phyloP scores from a whole-genome alignment of 495 filamentous ascomycete species.

The Alectoria sarmentosa region DNA sequence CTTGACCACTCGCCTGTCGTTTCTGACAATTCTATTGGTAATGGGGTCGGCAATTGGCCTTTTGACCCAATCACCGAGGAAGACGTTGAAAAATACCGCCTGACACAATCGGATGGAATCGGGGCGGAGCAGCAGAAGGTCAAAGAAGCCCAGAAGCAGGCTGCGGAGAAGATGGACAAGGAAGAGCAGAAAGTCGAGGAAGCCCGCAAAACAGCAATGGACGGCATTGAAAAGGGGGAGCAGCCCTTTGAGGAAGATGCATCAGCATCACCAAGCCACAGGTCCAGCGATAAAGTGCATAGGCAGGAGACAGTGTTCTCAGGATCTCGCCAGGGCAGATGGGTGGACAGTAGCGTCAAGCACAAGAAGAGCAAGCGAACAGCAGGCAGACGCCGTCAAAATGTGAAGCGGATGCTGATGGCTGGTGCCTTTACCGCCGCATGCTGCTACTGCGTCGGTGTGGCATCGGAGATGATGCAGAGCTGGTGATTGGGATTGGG shows the following conservation, averaged over 20 bases:
- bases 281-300: slow-evolving; percentile 42
- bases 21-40: background rate
- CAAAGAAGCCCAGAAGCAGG: background rate
- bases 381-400: slow-evolving; percentile 30
- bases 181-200: background rate
- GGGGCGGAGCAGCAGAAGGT: background rate
- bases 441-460: slow-evolving; percentile 60
- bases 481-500: background rate
- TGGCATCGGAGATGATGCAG: slow-evolving; percentile 61
- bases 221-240: background rate
- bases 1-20: background rate
- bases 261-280: background rate
- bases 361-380: slow-evolving; percentile 24
- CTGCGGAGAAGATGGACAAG: background rate
- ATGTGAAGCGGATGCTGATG: slow-evolving; percentile 46
- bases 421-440: slow-evolving; percentile 53
- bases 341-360: slow-evolving; percentile 28
- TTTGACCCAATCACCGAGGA: background rate
- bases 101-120: background rate
- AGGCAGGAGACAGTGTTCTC: slow-evolving; percentile 54
- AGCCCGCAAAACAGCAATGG: background rate
- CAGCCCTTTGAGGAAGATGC: background rate
- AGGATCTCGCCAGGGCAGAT: slow-evolving; percentile 32
- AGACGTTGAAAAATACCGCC: background rate
- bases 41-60: background rate